Base-by-base conservation (phyloP, 139 green algal genomes). In the Chlorella sp. region DNA sequence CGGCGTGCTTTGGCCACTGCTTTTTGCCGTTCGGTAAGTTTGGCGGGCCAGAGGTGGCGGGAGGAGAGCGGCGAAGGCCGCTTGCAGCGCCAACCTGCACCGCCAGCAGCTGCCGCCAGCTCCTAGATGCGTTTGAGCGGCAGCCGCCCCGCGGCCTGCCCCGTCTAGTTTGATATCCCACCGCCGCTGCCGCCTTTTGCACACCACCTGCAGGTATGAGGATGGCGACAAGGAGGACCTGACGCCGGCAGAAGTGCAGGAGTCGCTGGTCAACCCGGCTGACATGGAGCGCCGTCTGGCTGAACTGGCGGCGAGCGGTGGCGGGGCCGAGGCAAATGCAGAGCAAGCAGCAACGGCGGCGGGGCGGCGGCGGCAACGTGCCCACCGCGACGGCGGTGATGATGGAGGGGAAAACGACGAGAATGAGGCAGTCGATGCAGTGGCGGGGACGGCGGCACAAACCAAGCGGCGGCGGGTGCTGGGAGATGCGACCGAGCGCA, bases 161-260 rank as follows among this genome's bases (percentile, higher is more conserved):
- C 22, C 32, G 68, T 5, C 68, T 34, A 4, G 66, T 24, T n/a
- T 28, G 15, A 81, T 48, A 11, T 42, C 19, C 3, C 79, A n/a
- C n/a, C 9, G 48, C 48, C 48, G 9, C 48, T 57, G 12, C 7
- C 69, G 80, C 24, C 32, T 66, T 42, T 5, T 34, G 80, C 30
- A 14, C 30, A 30, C 3, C 12, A 30, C 80, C 5, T 69, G 0
- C 91, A 93, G 89, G 53, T 93, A 93, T 48, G 91, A 93, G 4
- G 85, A 93, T 60, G 91, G 88, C 28, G 88, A 93, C 34, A 66
- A 22, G 30, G 88, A 93, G 82, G 69, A 93, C 30, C 12, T 93
- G 12, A 64, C 42, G 7, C 79, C 36, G 26, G 53, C 78, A 19
- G 69, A 88, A 22, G 37, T 93, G 78, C 53, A 84, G 36, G 34